Conservation (phyloP, 768 basidiomycete genomes). For the Podaxis sp. region DNA sequence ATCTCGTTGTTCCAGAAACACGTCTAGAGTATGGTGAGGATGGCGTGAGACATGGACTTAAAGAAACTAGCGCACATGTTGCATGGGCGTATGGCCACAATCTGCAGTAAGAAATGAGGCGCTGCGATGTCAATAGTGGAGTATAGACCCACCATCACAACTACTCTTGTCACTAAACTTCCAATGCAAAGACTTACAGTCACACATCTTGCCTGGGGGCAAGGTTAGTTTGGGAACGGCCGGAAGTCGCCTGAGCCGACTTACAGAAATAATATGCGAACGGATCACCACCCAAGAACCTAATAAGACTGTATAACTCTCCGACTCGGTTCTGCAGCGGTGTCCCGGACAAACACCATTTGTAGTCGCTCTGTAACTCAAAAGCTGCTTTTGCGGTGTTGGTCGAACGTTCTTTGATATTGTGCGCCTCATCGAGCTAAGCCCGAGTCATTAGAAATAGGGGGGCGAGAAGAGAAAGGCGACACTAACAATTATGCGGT, state of each 20-base stretch:
- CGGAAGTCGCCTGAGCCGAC: slow-evolving; percentile 20
- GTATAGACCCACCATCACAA: slow-evolving; percentile 68
- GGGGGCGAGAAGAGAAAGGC: not conserved
- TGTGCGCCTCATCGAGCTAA: slow-evolving; percentile 94
- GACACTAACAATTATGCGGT: slow-evolving; percentile 64
- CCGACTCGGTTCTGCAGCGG: slow-evolving; percentile 99
- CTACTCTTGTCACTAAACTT: slow-evolving; percentile 76
- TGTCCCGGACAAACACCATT: slow-evolving; percentile 97
- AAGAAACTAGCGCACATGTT: slow-evolving; percentile 45
- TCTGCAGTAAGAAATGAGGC: slow-evolving; percentile 37
- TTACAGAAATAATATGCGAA: slow-evolving; percentile 90
- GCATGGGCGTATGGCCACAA: slow-evolving; percentile 84
- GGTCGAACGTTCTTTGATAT: slow-evolving; percentile 92
- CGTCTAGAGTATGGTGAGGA: slow-evolving; percentile 42
- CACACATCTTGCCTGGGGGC: slow-evolving; percentile 75
- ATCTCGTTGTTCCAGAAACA: slow-evolving; percentile 99
- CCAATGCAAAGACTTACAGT: slow-evolving; percentile 97
- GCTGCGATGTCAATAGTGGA: not conserved
- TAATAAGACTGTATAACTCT: slow-evolving; percentile 91
- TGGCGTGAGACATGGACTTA: slow-evolving; percentile 12
- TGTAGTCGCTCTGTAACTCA: slow-evolving; percentile 73
- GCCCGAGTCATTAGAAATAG: slow-evolving; percentile 3
- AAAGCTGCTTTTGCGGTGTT: slow-evolving; percentile 99
- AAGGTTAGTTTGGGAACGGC: not conserved
- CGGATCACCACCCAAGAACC: slow-evolving; percentile 91